These are phyloP conservation scores for Penicillium dipodomyicola DNA, from an alignment of 495 filamentous ascomycete species.

Conservation along the genomic window DNA sequence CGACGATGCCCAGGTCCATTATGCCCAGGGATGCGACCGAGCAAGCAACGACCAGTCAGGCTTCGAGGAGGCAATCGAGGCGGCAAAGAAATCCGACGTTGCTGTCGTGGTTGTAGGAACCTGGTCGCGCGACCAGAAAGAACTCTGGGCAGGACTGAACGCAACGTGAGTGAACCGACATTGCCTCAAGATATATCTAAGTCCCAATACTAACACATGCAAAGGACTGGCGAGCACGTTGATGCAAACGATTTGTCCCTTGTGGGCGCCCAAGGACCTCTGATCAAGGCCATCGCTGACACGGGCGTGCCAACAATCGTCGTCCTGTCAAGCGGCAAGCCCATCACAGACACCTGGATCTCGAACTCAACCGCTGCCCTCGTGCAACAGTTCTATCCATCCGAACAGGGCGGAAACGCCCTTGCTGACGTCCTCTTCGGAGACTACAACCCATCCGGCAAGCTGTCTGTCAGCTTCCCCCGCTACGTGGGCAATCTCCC, in stretches of 20 bases:
- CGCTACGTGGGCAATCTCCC: constrained; percentile 62
- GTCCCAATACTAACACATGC: not conserved
- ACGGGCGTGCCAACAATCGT: constrained; percentile 67
- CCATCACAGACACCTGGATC: constrained; percentile 67
- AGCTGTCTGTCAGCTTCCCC: constrained; percentile 67
- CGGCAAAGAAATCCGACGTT: constrained; percentile 63
- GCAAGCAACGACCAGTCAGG: constrained; percentile 66
- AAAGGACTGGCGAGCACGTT: constrained; percentile 67
- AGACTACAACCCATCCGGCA: constrained; percentile 62
- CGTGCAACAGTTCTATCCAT: constrained; percentile 70
- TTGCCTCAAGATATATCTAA: not conserved
- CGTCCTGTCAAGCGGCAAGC: constrained; percentile 67
- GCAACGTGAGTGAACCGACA: constrained; percentile 45
- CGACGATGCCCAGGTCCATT: constrained; percentile 51
- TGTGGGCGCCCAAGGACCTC: constrained; percentile 65
- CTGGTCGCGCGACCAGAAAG: constrained; percentile 67
- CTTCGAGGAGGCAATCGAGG: constrained; percentile 59
- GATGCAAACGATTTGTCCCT: constrained; percentile 60
- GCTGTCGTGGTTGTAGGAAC: constrained; percentile 71
- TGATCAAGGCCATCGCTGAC: constrained; percentile 60
- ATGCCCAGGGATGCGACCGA: constrained; percentile 68
- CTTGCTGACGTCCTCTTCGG: constrained; percentile 69
- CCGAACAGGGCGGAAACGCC: constrained; percentile 59
- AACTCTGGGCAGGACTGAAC: constrained; percentile 67
- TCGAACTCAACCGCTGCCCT: constrained; percentile 56